These are phyloP conservation scores for Malassezia cuniculi DNA, from an alignment of 1,284 basidiomycete genomes.

Conservation along the genomic window DNA sequence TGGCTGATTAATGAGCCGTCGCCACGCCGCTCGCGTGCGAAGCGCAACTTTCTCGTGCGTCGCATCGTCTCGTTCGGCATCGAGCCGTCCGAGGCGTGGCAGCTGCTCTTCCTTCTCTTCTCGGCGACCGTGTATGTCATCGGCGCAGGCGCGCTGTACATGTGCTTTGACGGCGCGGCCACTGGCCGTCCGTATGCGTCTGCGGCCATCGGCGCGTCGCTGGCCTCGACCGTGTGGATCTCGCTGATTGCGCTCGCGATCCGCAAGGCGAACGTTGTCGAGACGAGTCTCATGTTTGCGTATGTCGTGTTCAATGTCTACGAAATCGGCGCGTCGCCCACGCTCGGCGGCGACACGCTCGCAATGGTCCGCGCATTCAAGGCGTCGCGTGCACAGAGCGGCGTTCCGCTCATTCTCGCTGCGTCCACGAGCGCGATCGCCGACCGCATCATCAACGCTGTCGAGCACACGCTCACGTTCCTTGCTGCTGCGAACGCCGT, in stretches of 20 bases:
- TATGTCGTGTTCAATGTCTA: conserved; percentile 44
- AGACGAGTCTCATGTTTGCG: conserved; percentile 40
- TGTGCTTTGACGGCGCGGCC: conserved; percentile 36
- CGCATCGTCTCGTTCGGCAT: conserved; percentile 29
- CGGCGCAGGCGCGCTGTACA: conserved; percentile 30
- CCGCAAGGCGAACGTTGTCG: conserved; percentile 40
- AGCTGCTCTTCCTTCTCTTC: conserved; percentile 38
- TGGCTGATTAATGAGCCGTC: conserved; percentile 58
- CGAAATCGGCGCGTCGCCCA: conserved; percentile 28
- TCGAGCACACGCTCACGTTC: conserved; percentile 29
- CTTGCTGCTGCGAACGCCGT: conserved; percentile 28
- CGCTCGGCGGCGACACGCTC: conserved; percentile 36
- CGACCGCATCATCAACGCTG: conserved; percentile 17
- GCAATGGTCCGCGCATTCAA: conserved; percentile 40
- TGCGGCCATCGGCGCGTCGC: conserved; percentile 33
- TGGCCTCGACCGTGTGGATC: conserved; percentile 37
- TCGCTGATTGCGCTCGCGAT: conserved; percentile 42
- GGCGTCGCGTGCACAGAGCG: conserved; percentile 12
- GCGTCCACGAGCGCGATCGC: conserved; percentile 12
- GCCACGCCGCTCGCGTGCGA: conserved; percentile 45
- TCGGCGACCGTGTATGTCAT: conserved; percentile 40
- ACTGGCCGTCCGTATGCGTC: conserved; percentile 29
- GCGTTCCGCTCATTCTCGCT: conserved; percentile 18
- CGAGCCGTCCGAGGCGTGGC: conserved; percentile 36
- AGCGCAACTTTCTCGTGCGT: conserved; percentile 21